Evolutionary conservation across 2,329 filamentous ascomycete genomes (phyloP).

Genomic region (Didymella exigua): DNA sequence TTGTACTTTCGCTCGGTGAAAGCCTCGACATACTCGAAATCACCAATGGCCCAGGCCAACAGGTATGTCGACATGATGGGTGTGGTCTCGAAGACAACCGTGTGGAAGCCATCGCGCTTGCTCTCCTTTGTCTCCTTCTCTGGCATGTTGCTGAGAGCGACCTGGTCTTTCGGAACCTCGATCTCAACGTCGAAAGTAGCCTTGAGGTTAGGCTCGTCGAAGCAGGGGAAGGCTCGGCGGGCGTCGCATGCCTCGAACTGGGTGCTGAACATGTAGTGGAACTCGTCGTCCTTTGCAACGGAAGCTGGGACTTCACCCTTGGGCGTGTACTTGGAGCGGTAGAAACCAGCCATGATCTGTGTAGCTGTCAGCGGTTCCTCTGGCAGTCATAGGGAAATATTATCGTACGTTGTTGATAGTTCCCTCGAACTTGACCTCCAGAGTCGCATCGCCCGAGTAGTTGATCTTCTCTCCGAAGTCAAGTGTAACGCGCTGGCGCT

Average conservation of each 20-base stretch:
- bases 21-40: constrained; percentile 95
- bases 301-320: constrained; percentile 71
- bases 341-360: constrained; percentile 82
- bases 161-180: constrained; percentile 85
- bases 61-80: constrained; percentile 97
- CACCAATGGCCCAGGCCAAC: constrained; percentile 91
- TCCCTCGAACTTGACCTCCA: constrained; percentile 77
- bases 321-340: constrained; percentile 92
- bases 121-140: constrained; percentile 77
- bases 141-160: constrained; percentile 95
- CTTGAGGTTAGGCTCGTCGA: constrained; percentile 97
- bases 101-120: constrained; percentile 72
- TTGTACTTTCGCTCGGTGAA: constrained; percentile 90
- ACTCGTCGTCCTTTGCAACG: constrained; percentile 73
- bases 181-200: constrained; percentile 94
- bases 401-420: constrained; percentile 74
- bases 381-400: too few species aligned
- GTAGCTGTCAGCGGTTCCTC: not conserved
- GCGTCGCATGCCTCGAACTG: constrained; percentile 98
- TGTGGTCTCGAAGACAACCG: constrained; percentile 87
- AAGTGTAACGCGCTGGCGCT: constrained; percentile 82
- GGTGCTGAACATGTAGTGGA: constrained; percentile 80
- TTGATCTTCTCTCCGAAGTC: constrained; percentile 75
- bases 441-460: constrained; percentile 66
- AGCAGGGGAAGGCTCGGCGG: constrained; percentile 93